A percentile compares a stretch with the other conserved stretches of the same genome.
phyloP scores from a whole-genome alignment of 2,329 filamentous ascomycete genomes.

The Aspergillus sp. region DNA sequence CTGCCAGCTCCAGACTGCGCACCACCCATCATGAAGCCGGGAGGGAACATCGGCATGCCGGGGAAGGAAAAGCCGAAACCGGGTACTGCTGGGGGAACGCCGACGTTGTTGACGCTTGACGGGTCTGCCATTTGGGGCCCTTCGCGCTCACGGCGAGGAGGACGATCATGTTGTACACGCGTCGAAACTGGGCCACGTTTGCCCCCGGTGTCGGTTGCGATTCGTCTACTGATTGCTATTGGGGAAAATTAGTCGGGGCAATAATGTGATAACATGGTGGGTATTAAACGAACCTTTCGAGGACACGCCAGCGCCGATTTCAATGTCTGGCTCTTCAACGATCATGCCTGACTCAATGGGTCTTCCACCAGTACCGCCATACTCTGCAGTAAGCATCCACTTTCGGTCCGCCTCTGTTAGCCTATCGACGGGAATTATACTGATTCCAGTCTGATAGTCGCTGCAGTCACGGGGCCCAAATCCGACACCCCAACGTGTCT shows the following conservation, averaged over 20 bases:
- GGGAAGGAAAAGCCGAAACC: constrained; percentile 56
- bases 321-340: constrained; percentile 96
- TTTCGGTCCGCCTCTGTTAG: constrained; percentile 95
- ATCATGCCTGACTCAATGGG: constrained; percentile 79
- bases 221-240: constrained; percentile 52
- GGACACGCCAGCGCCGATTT: constrained; percentile 95
- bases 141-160: constrained; percentile 37
- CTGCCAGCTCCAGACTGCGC: constrained; percentile 31
- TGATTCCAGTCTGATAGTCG: constrained; percentile 89
- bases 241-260: constrained; percentile 9
- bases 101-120: constrained; percentile 44
- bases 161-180: constrained; percentile 35
- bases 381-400: constrained; percentile 94
- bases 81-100: constrained; percentile 54
- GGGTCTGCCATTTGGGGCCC: constrained; percentile 33
- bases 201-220: constrained; percentile 52
- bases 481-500: constrained; percentile 96
- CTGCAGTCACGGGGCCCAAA: constrained; percentile 97
- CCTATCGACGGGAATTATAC: constrained; percentile 86
- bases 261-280: neutral
- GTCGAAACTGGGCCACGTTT: constrained; percentile 50
- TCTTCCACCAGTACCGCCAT: constrained; percentile 84
- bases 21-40: constrained; percentile 48
- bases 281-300: constrained; percentile 66
- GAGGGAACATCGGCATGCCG: constrained; percentile 50